Evolutionary conservation across 108 stramenopile species (phyloP).

Genomic region (Skeletonema menzelii): DNA sequence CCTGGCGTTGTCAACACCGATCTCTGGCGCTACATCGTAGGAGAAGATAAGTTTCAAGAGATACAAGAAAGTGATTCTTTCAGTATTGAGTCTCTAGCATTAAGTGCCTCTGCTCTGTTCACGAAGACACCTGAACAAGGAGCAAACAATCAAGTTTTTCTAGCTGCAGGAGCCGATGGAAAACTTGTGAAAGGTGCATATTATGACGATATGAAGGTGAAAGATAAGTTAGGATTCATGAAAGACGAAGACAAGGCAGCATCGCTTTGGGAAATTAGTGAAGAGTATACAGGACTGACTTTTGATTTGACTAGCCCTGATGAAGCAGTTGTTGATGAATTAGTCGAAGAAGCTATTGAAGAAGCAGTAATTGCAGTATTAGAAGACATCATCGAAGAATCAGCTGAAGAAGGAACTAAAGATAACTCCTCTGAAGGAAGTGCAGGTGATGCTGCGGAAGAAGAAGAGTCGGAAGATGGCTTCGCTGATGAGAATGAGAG

Average conservation of each 20-base stretch:
- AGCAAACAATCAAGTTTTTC: conserved; percentile 68
- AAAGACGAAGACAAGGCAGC: conserved; percentile 54
- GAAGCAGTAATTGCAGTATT: background rate
- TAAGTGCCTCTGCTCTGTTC: conserved; percentile 35
- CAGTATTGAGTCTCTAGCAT: conserved; percentile 37
- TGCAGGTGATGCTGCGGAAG: background rate
- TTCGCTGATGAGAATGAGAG: background rate
- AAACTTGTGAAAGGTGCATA: conserved; percentile 45
- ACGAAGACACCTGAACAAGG: conserved; percentile 57
- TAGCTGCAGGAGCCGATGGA: conserved; percentile 44
- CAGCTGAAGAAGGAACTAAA: background rate
- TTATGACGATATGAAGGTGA: conserved; percentile 54
- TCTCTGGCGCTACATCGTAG: conserved; percentile 60
- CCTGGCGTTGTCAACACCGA: conserved; percentile 76
- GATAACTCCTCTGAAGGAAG: background rate
- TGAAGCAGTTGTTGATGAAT: background rate
- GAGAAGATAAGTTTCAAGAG: conserved; percentile 53
- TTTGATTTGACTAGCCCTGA: conserved; percentile 38
- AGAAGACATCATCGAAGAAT: background rate
- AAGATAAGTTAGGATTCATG: conserved; percentile 40
- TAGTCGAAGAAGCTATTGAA: background rate
- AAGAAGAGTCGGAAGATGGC: background rate
- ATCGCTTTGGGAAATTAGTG: conserved; percentile 59
- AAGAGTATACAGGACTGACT: conserved; percentile 50
- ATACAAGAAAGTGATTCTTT: conserved; percentile 44